Evolutionary conservation across 2,329 filamentous ascomycete genomes (phyloP), one percentile per base, ranked within the genome.

Genomic region (Thelonectria rubi): DNA sequence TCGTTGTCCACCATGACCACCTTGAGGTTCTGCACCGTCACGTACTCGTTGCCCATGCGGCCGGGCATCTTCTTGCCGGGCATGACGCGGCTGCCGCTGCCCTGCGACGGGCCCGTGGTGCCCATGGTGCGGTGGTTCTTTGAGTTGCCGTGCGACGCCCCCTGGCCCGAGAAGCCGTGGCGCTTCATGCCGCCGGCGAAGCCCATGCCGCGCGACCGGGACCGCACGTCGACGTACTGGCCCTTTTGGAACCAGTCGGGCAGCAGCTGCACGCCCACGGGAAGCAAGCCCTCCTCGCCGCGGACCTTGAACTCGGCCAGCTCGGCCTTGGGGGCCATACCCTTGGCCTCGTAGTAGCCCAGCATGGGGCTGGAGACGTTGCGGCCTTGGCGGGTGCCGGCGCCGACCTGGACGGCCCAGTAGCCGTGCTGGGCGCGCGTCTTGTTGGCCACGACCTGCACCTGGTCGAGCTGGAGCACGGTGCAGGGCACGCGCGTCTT

Each of bases 1-100:
- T 91, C 90, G 70, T 89, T 86, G 79, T 98, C 93, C 34, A 97
- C 90, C 82, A 93, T 90, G 76, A 99, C 80, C 55, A 99, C 88
- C 79, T 90, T 91, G 70, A 98, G 81, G 79, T 97, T 97, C 84
- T 97, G 94, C 60, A 95, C 85, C 49, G 95, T 99, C 58, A 93
- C 91, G 69, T 87, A 88, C 78, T 97, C 86, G 67, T 91, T 91
- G 66, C 95, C 95, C 95, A 99, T 98, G 62, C 92, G 88, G 57
- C 95, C 95, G 3, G 95, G 88, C 95, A 99, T 99, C 81, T 93
- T 95, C 87, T 99, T 99, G 63, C 95, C 95, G 0, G 95, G 95
- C 74, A 93, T 82, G 21, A 99, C 94, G 79, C 95, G 88, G 65
- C 92, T 96, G 80, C 95, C 95, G 75, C 91, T 89, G 67, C 95